A percentile compares a stretch with the other conserved stretches of the same genome.
phyloP scores from a whole-genome alignment of 2,329 filamentous ascomycete species.

The Capronia coronata region DNA sequence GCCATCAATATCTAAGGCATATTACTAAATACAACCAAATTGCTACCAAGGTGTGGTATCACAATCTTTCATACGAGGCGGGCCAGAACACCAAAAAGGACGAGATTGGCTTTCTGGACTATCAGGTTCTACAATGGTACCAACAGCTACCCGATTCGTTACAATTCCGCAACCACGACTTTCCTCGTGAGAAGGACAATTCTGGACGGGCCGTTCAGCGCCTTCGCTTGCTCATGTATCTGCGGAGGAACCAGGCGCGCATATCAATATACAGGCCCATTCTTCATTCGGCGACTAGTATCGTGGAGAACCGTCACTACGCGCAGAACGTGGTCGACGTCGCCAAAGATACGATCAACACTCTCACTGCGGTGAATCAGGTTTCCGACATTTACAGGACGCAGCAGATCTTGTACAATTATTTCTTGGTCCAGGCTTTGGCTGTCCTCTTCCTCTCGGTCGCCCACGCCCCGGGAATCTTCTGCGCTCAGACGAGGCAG shows the following conservation, averaged over 20 bases:
- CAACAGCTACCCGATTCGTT: conserved; percentile 60
- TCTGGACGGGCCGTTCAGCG: conserved; percentile 56
- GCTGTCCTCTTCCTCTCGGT: conserved; percentile 60
- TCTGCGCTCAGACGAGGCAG: conserved; percentile 54
- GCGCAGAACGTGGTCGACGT: conserved; percentile 64
- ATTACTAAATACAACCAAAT: conserved; percentile 83
- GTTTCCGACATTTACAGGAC: conserved; percentile 57
- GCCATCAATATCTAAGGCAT: conserved; percentile 65
- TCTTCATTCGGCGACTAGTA: conserved; percentile 75
- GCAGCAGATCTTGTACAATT: conserved; percentile 61
- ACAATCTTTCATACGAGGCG: conserved; percentile 65
- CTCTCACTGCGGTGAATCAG: conserved; percentile 56
- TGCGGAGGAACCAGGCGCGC: conserved; percentile 83
- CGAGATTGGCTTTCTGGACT: conserved; percentile 74
- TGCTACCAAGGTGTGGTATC: conserved; percentile 78
- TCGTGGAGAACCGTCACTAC: conserved; percentile 65
- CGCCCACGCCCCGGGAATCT: conserved; percentile 56
- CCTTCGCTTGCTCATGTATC: conserved; percentile 73
- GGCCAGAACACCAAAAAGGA: conserved; percentile 61
- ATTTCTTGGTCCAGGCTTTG: conserved; percentile 58
- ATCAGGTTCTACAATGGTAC: conserved; percentile 82
- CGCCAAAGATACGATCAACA: conserved; percentile 58
- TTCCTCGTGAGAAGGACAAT: conserved; percentile 44
- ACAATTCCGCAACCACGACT: conserved; percentile 48
- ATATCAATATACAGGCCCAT: conserved; percentile 84